Evolutionary conservation across 2,329 filamentous ascomycete genomes (phyloP).

Genomic region (Beauveria australis): DNA sequence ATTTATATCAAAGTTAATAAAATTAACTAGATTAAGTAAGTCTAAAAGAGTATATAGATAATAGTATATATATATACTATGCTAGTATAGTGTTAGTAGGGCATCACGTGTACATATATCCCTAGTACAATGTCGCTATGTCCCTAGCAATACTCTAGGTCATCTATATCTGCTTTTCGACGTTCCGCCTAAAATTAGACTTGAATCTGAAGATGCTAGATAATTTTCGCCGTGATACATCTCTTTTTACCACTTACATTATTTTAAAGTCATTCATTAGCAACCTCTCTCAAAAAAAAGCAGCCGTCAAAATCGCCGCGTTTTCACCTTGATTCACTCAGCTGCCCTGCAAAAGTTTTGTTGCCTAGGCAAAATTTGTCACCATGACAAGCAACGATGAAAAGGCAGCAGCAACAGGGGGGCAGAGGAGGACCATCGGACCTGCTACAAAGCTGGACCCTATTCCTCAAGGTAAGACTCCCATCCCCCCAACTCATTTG

Average conservation of each 20-base stretch:
- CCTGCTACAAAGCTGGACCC: slow-evolving; percentile 25
- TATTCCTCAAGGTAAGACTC: slow-evolving; percentile 25
- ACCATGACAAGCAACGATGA: background rate
- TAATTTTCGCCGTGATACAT: background rate
- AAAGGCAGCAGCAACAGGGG: background rate
- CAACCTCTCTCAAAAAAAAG: background rate
- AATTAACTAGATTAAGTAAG: too few relatives aligned
- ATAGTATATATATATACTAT: too few relatives aligned
- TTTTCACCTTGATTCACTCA: background rate
- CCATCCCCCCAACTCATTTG: background rate
- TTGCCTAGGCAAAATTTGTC: background rate
- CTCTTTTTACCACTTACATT: background rate
- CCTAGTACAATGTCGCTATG: too few relatives aligned
- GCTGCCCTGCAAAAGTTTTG: background rate
- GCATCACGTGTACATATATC: too few relatives aligned
- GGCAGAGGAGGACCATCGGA: background rate
- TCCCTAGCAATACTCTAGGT: too few relatives aligned
- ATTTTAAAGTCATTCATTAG: background rate
- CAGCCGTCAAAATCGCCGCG: background rate
- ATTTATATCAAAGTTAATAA: too few relatives aligned
- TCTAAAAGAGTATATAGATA: too few relatives aligned
- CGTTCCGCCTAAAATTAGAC: too few relatives aligned
- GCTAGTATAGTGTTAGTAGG: too few relatives aligned
- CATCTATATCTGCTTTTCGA: too few relatives aligned
- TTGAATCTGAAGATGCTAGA: background rate